Percentiles rank a stretch among this genome's conserved stretches.
These are phyloP conservation scores for Willaertia magna DNA, from an alignment of 208 protist genomes.

Conservation along the genomic window DNA sequence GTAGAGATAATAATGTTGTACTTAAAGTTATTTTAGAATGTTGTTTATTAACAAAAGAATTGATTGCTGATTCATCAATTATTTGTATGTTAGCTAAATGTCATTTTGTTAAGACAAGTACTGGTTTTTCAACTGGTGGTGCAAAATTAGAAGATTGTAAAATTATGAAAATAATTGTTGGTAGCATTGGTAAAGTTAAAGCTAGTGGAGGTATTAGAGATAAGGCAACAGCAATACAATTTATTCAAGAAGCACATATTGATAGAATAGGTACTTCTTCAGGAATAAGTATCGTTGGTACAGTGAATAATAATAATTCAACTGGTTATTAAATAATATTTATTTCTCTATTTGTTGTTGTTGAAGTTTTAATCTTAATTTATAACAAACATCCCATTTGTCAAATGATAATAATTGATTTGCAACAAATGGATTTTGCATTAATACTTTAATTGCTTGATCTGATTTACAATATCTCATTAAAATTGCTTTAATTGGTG, in stretches of 20 bases:
- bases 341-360: neutral
- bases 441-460: neutral
- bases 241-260: slow-evolving; percentile 54
- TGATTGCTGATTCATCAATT: slow-evolving; percentile 69
- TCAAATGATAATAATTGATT: neutral
- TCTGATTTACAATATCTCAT: neutral
- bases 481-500: neutral
- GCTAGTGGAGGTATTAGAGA: slow-evolving; percentile 73
- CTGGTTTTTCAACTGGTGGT: slow-evolving; percentile 71
- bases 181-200: slow-evolving; percentile 59
- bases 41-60: slow-evolving; percentile 57
- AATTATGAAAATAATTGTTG: slow-evolving; percentile 73
- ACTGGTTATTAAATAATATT: slow-evolving; percentile 14
- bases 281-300: slow-evolving; percentile 59
- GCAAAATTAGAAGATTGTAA: slow-evolving; percentile 63
- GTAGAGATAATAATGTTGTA: slow-evolving; percentile 24
- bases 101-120: slow-evolving; percentile 85
- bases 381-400: neutral
- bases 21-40: slow-evolving; percentile 83
- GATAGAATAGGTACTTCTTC: slow-evolving; percentile 72
- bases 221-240: slow-evolving; percentile 47
- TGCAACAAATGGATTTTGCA: neutral
- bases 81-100: slow-evolving; percentile 61
- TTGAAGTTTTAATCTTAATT: neutral
- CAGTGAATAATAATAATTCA: neutral